Percentiles rank a stretch among this genome's conserved stretches.
These are phyloP conservation scores for Pythium oligandrum DNA, from an alignment of 352 stramenopile genomes.

Conservation along the genomic window DNA sequence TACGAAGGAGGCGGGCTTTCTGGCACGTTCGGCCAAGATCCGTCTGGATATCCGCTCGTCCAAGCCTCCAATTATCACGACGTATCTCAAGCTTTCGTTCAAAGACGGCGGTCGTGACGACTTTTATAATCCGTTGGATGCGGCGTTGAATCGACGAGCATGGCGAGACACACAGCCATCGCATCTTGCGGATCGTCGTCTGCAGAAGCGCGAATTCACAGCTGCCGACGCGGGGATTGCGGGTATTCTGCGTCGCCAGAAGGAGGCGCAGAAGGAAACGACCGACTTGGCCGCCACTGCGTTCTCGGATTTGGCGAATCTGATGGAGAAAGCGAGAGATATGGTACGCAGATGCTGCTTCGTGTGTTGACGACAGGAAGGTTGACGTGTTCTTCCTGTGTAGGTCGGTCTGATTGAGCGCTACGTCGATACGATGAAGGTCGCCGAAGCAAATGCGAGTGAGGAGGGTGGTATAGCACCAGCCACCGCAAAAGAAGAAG, in stretches of 20 bases:
- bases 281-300: slow-evolving; percentile 69
- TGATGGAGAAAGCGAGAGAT: slow-evolving; percentile 89
- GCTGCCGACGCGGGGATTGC: slow-evolving; percentile 73
- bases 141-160: slow-evolving; percentile 55
- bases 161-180: slow-evolving; percentile 78
- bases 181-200: slow-evolving; percentile 61
- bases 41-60: slow-evolving; percentile 58
- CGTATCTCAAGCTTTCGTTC: slow-evolving; percentile 83
- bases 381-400: not conserved
- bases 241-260: slow-evolving; percentile 73
- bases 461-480: slow-evolving; percentile 8
- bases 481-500: slow-evolving; percentile 30
- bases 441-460: slow-evolving; percentile 21
- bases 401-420: slow-evolving; percentile 83
- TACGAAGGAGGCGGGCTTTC: slow-evolving; percentile 78
- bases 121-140: slow-evolving; percentile 73
- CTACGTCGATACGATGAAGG: slow-evolving; percentile 83
- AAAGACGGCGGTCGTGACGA: slow-evolving; percentile 83
- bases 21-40: slow-evolving; percentile 80
- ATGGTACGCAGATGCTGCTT: slow-evolving; percentile 46
- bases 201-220: slow-evolving; percentile 79
- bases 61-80: slow-evolving; percentile 31
- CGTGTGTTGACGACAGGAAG: not conserved
- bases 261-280: slow-evolving; percentile 79
- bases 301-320: slow-evolving; percentile 88